Base-by-base conservation (phyloP, 2,329 filamentous ascomycete genomes). In the Fusarium pininemorale region DNA sequence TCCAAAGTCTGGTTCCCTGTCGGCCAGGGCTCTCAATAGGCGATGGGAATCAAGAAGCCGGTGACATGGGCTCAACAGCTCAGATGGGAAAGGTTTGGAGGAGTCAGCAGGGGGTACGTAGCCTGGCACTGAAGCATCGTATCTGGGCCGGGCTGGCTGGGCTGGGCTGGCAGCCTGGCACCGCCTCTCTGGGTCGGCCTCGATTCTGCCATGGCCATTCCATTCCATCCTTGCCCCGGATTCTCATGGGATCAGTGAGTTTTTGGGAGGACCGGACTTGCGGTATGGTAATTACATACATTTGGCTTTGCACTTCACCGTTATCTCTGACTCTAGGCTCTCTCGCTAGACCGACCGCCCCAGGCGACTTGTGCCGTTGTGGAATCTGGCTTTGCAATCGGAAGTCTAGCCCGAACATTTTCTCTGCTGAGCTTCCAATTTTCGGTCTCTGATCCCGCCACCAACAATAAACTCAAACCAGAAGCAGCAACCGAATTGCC, bases 161-260 rank as follows among this genome's bases (percentile, higher is more conserved):
- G 44, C 45, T 30, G 26, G 47, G 22, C 28, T 51, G 48, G 76
- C 76, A 75, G n/a, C n/a, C n/a, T 45, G 69, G 76, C 76, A 75
- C 72, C 68, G 68, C 73, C 71, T 68, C 62, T 63, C 65, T 66
- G 73, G 72, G 72, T 76, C 67, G 57, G 70, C 63, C 54, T 76
- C 65, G 61, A 70, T 60, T 70, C 59, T 62, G 57, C 58, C 37
- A 42, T 44, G 28, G 32, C 55, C 42, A 41, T 47, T 63, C 44
- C 47, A 26, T 24, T 24, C 18, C 32, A 63, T 56, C 72, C 71
- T 65, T 71, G 71, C 58, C 63, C 55, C 50, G 39, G 71, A 65
- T 62, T 59, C 50, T 37, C 60, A 73, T 69, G 56, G 48, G 32
- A 73, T 73, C 69, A 69, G 61, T 69, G 37, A 64, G 38, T 62